Percentiles rank a stretch among this genome's conserved stretches.
phyloP scores from a whole-genome alignment of 2,329 filamentous ascomycete genomes.

The Cadophora malorum region DNA sequence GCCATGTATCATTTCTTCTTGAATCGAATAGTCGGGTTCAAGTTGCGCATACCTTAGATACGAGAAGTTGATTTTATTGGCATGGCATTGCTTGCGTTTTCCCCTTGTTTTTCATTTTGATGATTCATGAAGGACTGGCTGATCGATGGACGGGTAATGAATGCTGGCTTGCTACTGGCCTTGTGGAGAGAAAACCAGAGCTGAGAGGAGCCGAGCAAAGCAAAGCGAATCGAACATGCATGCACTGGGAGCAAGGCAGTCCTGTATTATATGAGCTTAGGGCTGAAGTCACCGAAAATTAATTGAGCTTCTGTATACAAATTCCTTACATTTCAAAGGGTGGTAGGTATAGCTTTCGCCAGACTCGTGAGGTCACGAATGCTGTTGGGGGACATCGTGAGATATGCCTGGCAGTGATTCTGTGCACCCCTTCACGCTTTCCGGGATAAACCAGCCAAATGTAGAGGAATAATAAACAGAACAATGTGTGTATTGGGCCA shows the following conservation, averaged over 20 bases:
- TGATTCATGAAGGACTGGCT: conserved; percentile 19
- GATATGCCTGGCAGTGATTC: no score
- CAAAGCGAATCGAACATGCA: background rate
- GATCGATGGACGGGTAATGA: background rate
- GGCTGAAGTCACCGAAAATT: conserved; percentile 2
- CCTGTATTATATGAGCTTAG: conserved; percentile 30
- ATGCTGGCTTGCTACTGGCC: background rate
- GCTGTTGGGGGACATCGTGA: background rate
- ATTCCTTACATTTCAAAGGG: no score
- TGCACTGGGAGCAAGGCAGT: background rate
- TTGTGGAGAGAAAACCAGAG: background rate
- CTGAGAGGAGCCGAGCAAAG: background rate
- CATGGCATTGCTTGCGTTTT: conserved; percentile 16
- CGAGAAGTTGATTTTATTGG: conserved; percentile 8
- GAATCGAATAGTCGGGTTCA: conserved; percentile 1
- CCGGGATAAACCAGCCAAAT: no score
- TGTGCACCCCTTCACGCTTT: no score
- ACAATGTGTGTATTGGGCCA: no score
- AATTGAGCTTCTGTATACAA: conserved; percentile 12
- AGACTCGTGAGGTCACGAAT: background rate
- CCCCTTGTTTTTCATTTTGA: background rate
- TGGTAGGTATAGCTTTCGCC: background rate
- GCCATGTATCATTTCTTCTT: conserved; percentile 38
- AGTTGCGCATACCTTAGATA: conserved; percentile 16
- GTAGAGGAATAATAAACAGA: no score